A percentile compares a stretch with the other conserved stretches of the same genome.
Evolutionary conservation across 768 basidiomycete genomes (phyloP).

Genomic region (Russula earlei): DNA sequence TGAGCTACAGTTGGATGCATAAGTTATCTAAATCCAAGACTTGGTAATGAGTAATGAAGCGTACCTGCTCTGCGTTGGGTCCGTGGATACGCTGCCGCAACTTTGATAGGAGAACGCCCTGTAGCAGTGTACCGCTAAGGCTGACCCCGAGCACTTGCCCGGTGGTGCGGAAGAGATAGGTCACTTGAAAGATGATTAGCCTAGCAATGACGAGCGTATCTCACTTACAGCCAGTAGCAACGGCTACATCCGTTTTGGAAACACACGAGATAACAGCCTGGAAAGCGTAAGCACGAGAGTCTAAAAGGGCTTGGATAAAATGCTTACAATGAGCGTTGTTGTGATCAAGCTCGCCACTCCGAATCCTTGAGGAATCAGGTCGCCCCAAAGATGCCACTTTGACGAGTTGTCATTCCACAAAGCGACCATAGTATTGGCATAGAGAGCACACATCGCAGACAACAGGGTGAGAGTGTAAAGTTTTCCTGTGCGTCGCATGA

Average conservation of each 20-base stretch:
- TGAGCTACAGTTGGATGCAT: slow-evolving; percentile 41
- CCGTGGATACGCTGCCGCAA: slow-evolving; percentile 70
- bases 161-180: slow-evolving; percentile 87
- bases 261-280: slow-evolving; percentile 86
- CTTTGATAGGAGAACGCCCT: slow-evolving; percentile 63
- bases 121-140: slow-evolving; percentile 74
- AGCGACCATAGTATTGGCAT: slow-evolving; percentile 51
- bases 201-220: neutral
- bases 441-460: slow-evolving; percentile 50
- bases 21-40: slow-evolving; percentile 8
- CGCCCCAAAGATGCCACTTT: slow-evolving; percentile 59
- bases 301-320: neutral
- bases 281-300: slow-evolving; percentile 3
- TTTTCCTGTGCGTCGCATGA: slow-evolving; percentile 81
- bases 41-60: slow-evolving; percentile 25
- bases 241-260: slow-evolving; percentile 70
- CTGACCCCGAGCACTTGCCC: slow-evolving; percentile 96
- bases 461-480: slow-evolving; percentile 66
- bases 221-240: slow-evolving; percentile 81
- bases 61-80: slow-evolving; percentile 60
- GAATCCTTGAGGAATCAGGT: slow-evolving; percentile 73
- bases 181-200: slow-evolving; percentile 42
- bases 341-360: slow-evolving; percentile 82
- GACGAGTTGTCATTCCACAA: slow-evolving; percentile 60
- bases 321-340: slow-evolving; percentile 71